phyloP scores from a whole-genome alignment of 495 filamentous ascomycete genomes.

The Penicillium egyptiacum region DNA sequence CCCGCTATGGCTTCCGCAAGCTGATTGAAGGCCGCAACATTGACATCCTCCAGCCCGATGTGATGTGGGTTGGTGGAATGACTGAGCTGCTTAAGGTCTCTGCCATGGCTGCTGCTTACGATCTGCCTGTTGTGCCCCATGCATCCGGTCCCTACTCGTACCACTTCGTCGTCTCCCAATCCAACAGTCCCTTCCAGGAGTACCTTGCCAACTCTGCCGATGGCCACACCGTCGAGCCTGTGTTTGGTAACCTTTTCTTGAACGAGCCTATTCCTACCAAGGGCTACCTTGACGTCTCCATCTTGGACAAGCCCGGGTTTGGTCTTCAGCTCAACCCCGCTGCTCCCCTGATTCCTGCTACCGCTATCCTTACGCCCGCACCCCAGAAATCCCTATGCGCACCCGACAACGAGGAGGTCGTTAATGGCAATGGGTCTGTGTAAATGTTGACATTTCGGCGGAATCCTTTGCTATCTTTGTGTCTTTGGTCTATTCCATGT shows the following conservation, averaged over 20 bases:
- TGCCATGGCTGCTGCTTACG: conserved; percentile 85
- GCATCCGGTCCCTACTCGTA: conserved; percentile 91
- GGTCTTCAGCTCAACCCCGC: conserved; percentile 80
- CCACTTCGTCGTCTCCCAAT: conserved; percentile 88
- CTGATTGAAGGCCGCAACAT: conserved; percentile 87
- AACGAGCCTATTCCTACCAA: conserved; percentile 87
- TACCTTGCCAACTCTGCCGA: conserved; percentile 91
- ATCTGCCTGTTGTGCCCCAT: conserved; percentile 92
- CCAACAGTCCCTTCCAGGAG: conserved; percentile 90
- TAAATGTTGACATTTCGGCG: conserved; percentile 8
- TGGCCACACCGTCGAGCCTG: conserved; percentile 81
- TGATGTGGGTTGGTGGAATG: conserved; percentile 94
- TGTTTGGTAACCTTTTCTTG: conserved; percentile 86
- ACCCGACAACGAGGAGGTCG: conserved; percentile 35
- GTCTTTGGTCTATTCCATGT: conserved; percentile 8
- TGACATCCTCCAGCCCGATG: conserved; percentile 91
- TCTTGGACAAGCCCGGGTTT: conserved; percentile 88
- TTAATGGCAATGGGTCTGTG: conserved; percentile 32
- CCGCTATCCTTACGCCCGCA: conserved; percentile 68
- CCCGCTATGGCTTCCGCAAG: conserved; percentile 89
- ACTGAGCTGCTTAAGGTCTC: conserved; percentile 89
- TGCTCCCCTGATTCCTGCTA: conserved; percentile 74
- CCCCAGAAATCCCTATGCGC: conserved; percentile 58
- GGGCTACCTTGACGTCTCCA: conserved; percentile 72
- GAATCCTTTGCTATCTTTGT: conserved; percentile 8